phyloP scores from a whole-genome alignment of 768 basidiomycete genomes.

The Amylocystis lapponica region DNA sequence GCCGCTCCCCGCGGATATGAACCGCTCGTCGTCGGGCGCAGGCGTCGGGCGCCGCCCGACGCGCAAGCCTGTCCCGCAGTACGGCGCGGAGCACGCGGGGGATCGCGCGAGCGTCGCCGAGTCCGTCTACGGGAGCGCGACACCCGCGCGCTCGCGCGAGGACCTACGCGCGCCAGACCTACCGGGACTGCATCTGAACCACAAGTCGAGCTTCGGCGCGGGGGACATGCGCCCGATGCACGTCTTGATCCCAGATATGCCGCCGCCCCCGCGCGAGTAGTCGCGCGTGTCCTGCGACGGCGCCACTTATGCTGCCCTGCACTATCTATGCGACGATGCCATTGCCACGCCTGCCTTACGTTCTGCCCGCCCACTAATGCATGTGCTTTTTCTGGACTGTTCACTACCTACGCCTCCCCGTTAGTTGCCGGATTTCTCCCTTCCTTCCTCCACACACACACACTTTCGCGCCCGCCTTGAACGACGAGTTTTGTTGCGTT shows the following conservation, averaged over 20 bases:
- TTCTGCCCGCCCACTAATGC: too few relatives aligned
- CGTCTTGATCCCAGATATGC: constrained; percentile 24
- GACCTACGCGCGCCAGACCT: constrained; percentile 17
- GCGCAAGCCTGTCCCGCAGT: constrained; percentile 19
- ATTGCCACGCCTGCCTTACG: too few relatives aligned
- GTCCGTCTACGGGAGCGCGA: constrained; percentile 7
- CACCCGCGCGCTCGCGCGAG: constrained; percentile 15
- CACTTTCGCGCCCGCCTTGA: too few relatives aligned
- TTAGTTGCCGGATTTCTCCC: too few relatives aligned
- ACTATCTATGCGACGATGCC: too few relatives aligned
- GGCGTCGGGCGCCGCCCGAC: constrained; percentile 5
- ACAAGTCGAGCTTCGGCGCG: constrained; percentile 28
- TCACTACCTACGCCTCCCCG: too few relatives aligned
- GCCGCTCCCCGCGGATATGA: constrained; percentile 1
- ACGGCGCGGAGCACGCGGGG: constrained; percentile 5
- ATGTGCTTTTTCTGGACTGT: too few relatives aligned
- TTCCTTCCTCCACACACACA: too few relatives aligned
- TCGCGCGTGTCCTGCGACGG: too few relatives aligned
- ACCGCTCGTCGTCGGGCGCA: constrained; percentile 8
- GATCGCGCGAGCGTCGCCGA: constrained; percentile 4
- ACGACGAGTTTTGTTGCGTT: too few relatives aligned
- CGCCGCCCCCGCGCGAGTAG: too few relatives aligned
- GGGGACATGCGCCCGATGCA: constrained; percentile 23
- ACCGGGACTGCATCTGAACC: constrained; percentile 13
- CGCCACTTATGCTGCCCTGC: too few relatives aligned